Evolutionary conservation across 2,329 filamentous ascomycete genomes (phyloP).

Genomic region (Diplodia intermedia): DNA sequence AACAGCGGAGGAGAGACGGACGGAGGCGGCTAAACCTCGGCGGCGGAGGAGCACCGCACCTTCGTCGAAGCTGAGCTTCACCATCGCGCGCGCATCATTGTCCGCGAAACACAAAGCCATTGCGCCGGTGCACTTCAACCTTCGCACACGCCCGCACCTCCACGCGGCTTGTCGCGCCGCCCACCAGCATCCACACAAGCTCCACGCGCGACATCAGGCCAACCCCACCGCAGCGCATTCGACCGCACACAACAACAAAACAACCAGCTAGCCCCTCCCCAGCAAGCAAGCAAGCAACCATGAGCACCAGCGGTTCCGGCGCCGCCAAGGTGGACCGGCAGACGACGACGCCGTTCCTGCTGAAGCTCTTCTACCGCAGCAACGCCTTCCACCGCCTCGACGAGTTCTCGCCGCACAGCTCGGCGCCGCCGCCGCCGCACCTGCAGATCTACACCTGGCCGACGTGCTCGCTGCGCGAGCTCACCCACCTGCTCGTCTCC

Average conservation of each 20-base stretch:
- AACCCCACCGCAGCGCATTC: neutral
- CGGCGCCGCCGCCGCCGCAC: slow-evolving; percentile 67
- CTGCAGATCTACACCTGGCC: slow-evolving; percentile 88
- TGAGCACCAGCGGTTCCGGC: slow-evolving; percentile 18
- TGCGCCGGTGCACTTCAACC: neutral
- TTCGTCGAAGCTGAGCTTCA: slow-evolving; percentile 7
- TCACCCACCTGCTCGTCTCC: slow-evolving; percentile 76
- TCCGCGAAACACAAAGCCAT: slow-evolving; percentile 16
- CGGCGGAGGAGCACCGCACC: neutral
- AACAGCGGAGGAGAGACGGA: neutral
- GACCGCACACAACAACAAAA: neutral
- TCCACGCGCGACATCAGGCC: neutral
- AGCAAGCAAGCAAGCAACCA: neutral
- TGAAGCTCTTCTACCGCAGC: slow-evolving; percentile 83
- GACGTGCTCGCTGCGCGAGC: slow-evolving; percentile 79
- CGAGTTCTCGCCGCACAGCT: slow-evolving; percentile 66
- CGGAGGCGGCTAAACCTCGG: slow-evolving; percentile 13
- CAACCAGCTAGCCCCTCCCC: neutral
- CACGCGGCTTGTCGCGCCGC: neutral
- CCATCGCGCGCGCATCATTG: slow-evolving; percentile 1
- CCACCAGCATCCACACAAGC: neutral
- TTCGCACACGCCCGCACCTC: neutral
- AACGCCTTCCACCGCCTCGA: slow-evolving; percentile 75
- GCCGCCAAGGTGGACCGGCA: slow-evolving; percentile 67
- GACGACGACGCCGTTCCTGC: slow-evolving; percentile 77